Evolutionary conservation across 2,329 filamentous ascomycete genomes (phyloP), one percentile per base, ranked within the genome.

Genomic region (Fusarium sterilihyphosum): DNA sequence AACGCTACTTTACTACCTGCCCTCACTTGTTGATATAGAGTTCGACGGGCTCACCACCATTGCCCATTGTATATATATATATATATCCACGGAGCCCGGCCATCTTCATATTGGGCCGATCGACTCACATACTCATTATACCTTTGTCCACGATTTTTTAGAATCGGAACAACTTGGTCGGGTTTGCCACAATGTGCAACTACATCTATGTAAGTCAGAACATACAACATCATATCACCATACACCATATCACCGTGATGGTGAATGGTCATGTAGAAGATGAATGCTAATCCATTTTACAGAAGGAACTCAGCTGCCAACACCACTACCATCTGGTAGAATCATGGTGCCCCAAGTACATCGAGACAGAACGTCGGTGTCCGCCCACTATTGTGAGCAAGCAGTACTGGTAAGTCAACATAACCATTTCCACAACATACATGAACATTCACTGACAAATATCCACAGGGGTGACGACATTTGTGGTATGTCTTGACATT

Each of bases 231-330:
- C 47, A 50, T 33, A 24, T 33, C 31, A 52, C 6, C 29, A 33
- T 47, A 49, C 29, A 49, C 26, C n/a, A 33, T 40, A 59, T 56
- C n/a, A 58, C 31, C 41, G n/a, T 44, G n/a, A 43, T 47, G 52
- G 52, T 26, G 20, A 41, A 56, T n/a, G 10, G 6, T 8, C 3
- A 18, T 10, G n/a, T 56, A 5, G 10, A 26, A 12, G 60, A 61
- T 49, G 37, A 18, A 44, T 57, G 70, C 73, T 77, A 60, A 77
- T 65, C 58, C 14, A 38, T 4, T 31, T 46, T 58, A 29, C 70
- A 88, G 86, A 86, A 87, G 67, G 85, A 88, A 69, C 83, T 88
- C 68, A 86, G 86, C 79, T 88, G 87, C 71, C 83, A 86, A 71
- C 83, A 84, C 61, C 86, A 88, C 78, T 87, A 86, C 81, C 87